Percentiles rank a stretch among this genome's conserved stretches.
These are phyloP conservation scores for Galeopsis tetrahit DNA, from an alignment of 257 asterid species.

Conservation along the genomic window DNA sequence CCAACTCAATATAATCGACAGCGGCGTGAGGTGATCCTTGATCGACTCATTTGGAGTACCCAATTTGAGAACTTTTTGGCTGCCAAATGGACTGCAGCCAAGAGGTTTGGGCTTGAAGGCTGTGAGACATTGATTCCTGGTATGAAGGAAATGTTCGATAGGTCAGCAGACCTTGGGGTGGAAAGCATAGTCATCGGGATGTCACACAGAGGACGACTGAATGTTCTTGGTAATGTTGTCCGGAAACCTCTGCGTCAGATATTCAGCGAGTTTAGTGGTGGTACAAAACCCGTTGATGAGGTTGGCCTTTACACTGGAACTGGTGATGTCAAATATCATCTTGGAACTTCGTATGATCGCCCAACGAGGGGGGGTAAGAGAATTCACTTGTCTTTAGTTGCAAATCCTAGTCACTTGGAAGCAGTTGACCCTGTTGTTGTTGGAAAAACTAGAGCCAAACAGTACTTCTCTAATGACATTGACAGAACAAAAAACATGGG, in stretches of 20 bases:
- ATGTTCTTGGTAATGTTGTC: slow-evolving; percentile 91
- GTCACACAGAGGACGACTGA: slow-evolving; percentile 94
- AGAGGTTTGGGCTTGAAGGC: slow-evolving; percentile 98
- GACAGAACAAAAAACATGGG: slow-evolving; percentile 87
- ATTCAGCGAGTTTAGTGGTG: slow-evolving; percentile 89
- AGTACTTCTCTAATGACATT: slow-evolving; percentile 77
- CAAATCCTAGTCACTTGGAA: slow-evolving; percentile 97
- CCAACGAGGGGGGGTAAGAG: slow-evolving; percentile 97
- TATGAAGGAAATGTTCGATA: slow-evolving; percentile 98
- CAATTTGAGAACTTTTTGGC: slow-evolving; percentile 95
- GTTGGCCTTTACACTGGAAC: slow-evolving; percentile 94
- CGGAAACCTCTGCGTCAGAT: slow-evolving; percentile 92
- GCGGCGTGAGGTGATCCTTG: slow-evolving; percentile 93
- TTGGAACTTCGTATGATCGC: slow-evolving; percentile 95
- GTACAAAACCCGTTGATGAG: slow-evolving; percentile 86
- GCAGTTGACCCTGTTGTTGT: slow-evolving; percentile 95
- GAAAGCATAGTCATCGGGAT: slow-evolving; percentile 97
- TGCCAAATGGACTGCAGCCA: slow-evolving; percentile 92
- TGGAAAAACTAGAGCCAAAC: slow-evolving; percentile 96
- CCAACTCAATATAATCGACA: slow-evolving; percentile 65
- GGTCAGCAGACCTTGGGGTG: slow-evolving; percentile 95
- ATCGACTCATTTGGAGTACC: slow-evolving; percentile 91
- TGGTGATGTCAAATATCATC: slow-evolving; percentile 96
- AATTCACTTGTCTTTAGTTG: slow-evolving; percentile 91
- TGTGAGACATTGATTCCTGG: slow-evolving; percentile 98